These are phyloP conservation scores for Leersia perrieri DNA, from an alignment of 176 grass and related monocot genomes.

Conservation along the genomic window DNA sequence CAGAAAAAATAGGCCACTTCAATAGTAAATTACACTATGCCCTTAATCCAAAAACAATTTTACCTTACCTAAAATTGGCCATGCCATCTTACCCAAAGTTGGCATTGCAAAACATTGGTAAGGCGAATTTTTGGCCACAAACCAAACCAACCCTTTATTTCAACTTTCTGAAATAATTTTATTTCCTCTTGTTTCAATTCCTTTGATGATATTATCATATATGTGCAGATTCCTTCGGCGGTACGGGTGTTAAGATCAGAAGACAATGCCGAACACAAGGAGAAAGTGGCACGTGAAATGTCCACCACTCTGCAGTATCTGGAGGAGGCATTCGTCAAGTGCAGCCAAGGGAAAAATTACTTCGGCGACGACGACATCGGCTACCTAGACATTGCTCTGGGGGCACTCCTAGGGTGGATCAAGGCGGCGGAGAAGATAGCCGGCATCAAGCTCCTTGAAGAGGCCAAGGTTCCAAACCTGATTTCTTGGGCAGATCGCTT, in stretches of 20 bases:
- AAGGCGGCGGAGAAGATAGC: conserved; percentile 37
- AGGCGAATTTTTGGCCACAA: no score
- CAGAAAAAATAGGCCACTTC: no score
- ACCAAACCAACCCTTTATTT: no score
- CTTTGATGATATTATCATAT: no score
- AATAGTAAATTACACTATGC: no score
- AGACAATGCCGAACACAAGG: background rate
- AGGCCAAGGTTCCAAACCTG: conserved; percentile 36
- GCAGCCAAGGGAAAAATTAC: conserved; percentile 40
- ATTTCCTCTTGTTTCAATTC: no score
- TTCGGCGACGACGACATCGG: conserved; percentile 55
- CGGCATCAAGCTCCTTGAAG: conserved; percentile 28
- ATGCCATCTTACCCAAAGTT: no score
- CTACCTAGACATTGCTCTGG: conserved; percentile 58
- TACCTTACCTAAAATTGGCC: no score
- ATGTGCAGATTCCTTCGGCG: background rate
- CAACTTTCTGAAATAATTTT: no score
- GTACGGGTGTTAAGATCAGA: background rate
- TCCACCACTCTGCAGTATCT: conserved; percentile 17
- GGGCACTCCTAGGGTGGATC: conserved; percentile 34
- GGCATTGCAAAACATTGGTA: no score
- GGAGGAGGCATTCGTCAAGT: conserved; percentile 48
- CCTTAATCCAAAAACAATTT: no score
- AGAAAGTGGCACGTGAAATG: background rate
- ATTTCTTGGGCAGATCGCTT: conserved; percentile 46